These are phyloP conservation scores for Aspergillus asperescens DNA, from an alignment of 495 filamentous ascomycete genomes.

Conservation along the genomic window DNA sequence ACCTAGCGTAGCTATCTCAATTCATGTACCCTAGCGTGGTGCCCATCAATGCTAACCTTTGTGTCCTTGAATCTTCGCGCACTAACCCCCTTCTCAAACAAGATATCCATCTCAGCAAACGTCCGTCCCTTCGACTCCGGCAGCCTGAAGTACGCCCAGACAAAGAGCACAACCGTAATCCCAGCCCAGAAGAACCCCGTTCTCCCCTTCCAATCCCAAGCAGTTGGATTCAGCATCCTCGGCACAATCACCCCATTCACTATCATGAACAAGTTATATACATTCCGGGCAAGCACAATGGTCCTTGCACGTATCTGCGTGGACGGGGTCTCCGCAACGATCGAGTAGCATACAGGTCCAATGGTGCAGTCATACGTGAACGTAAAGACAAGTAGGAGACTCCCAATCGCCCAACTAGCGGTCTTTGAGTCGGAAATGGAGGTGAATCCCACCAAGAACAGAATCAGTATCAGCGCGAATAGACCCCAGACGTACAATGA, in stretches of 20 bases:
- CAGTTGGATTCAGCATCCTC: slow-evolving; percentile 12
- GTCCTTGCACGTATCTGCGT: slow-evolving; percentile 10
- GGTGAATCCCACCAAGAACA: not conserved
- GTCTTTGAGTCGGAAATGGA: not conserved
- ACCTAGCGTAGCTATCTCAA: not conserved
- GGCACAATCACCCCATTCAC: slow-evolving; percentile 13
- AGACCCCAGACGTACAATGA: slow-evolving; percentile 1
- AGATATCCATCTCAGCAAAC: slow-evolving; percentile 12
- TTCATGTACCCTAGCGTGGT: not conserved
- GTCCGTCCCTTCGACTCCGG: slow-evolving; percentile 6
- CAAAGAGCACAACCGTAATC: not conserved
- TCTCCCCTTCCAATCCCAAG: slow-evolving; percentile 8
- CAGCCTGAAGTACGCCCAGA: slow-evolving; percentile 3
- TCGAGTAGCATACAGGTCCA: slow-evolving; percentile 7
- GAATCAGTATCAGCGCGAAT: not conserved
- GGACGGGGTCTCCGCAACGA: slow-evolving; percentile 5
- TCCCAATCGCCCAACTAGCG: slow-evolving; percentile 6
- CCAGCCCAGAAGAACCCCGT: slow-evolving; percentile 11
- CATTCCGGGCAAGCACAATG: slow-evolving; percentile 5
- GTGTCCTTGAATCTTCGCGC: not conserved
- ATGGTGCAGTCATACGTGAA: slow-evolving; percentile 11
- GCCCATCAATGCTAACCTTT: not conserved
- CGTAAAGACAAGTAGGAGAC: slow-evolving; percentile 3
- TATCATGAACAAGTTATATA: slow-evolving; percentile 13
- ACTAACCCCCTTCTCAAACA: slow-evolving; percentile 1